These are phyloP conservation scores for Penicillium hordei DNA, from an alignment of 2,329 filamentous ascomycete genomes.

Conservation along the genomic window DNA sequence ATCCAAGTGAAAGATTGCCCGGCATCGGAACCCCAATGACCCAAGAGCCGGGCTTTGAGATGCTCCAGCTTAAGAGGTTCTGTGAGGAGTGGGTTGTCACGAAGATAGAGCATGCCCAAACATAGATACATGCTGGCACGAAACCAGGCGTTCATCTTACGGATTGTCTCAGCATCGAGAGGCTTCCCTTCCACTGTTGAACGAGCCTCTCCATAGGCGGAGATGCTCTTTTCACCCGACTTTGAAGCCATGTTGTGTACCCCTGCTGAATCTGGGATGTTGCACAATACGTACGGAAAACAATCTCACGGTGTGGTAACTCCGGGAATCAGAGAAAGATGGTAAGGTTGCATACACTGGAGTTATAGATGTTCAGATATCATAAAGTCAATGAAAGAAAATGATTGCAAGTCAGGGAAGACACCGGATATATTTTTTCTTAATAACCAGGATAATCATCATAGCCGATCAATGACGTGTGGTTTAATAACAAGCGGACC, in stretches of 20 bases:
- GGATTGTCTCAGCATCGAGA: conserved; percentile 64
- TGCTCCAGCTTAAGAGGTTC: conserved; percentile 68
- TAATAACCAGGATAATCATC: neutral
- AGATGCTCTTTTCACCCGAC: conserved; percentile 56
- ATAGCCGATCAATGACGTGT: conserved; percentile 6
- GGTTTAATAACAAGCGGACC: neutral
- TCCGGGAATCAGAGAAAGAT: neutral
- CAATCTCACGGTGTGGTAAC: neutral
- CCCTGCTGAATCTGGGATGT: neutral
- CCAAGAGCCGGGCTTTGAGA: conserved; percentile 70
- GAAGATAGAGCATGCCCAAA: conserved; percentile 77
- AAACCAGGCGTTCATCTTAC: conserved; percentile 71
- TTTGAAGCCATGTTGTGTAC: conserved; percentile 19
- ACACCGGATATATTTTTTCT: no score
- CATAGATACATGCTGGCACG: conserved; percentile 72
- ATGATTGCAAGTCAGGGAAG: neutral
- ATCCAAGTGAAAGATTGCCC: conserved; percentile 79
- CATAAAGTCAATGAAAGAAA: neutral
- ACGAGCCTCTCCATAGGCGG: conserved; percentile 64
- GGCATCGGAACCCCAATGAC: conserved; percentile 78
- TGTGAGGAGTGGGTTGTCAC: conserved; percentile 69
- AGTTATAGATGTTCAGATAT: neutral
- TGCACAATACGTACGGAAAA: neutral
- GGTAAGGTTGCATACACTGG: neutral
- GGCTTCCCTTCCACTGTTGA: conserved; percentile 64